Percentiles rank a stretch among this genome's conserved stretches.
These are phyloP conservation scores for Apiospora marii DNA, from an alignment of 2,329 filamentous ascomycete genomes.

Conservation along the genomic window DNA sequence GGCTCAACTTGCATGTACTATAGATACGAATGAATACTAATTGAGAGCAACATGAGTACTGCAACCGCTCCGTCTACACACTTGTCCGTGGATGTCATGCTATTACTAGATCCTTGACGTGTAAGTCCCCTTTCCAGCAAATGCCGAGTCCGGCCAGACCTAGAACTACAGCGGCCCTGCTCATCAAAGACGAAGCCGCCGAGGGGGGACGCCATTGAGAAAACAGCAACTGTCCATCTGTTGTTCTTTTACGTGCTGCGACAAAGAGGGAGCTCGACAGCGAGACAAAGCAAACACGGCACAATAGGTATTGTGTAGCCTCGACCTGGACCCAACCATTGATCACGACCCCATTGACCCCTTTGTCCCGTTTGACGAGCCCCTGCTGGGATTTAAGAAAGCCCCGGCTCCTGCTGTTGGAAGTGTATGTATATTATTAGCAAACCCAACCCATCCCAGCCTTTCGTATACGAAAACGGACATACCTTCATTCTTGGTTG, in stretches of 20 bases:
- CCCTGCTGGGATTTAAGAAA: not conserved
- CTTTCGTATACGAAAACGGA: constrained; percentile 8
- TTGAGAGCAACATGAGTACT: not conserved
- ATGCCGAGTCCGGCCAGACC: not conserved
- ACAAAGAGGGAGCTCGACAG: constrained; percentile 1
- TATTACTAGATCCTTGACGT: not conserved
- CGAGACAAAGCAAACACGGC: not conserved
- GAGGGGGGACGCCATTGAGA: not conserved
- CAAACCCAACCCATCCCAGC: not conserved
- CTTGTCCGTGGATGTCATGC: not conserved
- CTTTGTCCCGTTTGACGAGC: not conserved
- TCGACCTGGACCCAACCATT: not conserved
- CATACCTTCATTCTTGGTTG: not conserved
- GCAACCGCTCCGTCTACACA: not conserved
- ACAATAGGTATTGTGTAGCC: constrained; percentile 11
- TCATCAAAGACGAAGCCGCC: not conserved
- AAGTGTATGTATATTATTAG: not conserved
- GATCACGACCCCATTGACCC: not conserved
- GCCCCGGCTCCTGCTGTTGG: not conserved
- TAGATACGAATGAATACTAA: not conserved
- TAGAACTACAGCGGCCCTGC: not conserved
- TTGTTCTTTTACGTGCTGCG: not conserved
- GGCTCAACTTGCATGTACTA: not conserved
- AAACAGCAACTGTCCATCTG: not conserved
- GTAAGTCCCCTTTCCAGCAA: not conserved